Percentiles rank a stretch among this genome's conserved stretches.
Conservation (phyloP, 805 yeast genomes). For the Yamadazyma insecticola region DNA sequence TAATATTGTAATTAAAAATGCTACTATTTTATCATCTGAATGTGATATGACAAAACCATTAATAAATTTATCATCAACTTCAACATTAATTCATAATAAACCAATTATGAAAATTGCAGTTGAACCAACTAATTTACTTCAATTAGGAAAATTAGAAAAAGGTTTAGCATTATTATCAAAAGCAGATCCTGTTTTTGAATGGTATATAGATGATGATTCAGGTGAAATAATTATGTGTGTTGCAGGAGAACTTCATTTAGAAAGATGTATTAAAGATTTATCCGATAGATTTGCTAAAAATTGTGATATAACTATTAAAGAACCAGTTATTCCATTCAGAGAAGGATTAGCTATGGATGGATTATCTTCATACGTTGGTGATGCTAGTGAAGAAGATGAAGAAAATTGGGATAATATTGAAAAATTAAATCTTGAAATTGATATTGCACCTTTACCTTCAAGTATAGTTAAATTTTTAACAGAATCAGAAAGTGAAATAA, state of each 20-base stretch:
- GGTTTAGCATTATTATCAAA: constrained; percentile 77
- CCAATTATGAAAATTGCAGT: constrained; percentile 94
- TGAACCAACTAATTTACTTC: constrained; percentile 88
- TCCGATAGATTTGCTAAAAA: constrained; percentile 84
- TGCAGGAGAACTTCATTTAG: constrained; percentile 95
- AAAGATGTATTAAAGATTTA: constrained; percentile 88
- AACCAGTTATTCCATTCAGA: constrained; percentile 91
- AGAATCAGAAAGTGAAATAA: constrained; percentile 42
- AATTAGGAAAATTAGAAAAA: constrained; percentile 66
- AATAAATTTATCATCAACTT: constrained; percentile 51
- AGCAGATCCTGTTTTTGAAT: constrained; percentile 94
- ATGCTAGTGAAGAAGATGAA: constrained; percentile 12
- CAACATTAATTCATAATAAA: constrained; percentile 51
- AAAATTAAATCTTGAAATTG: constrained; percentile 34
- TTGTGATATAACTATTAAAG: constrained; percentile 77
- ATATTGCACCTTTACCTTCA: constrained; percentile 54
- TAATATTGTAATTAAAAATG: constrained; percentile 76
- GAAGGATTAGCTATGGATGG: constrained; percentile 72
- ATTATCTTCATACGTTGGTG: constrained; percentile 19
- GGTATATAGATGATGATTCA: constrained; percentile 70
- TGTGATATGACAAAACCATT: constrained; percentile 49
- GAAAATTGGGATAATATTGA: constrained; percentile 12
- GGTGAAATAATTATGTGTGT: constrained; percentile 94
- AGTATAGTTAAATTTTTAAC: constrained; percentile 46
- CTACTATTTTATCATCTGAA: constrained; percentile 70